Evolutionary conservation across 1,139 yeast species (phyloP).

Genomic region (Yamadazyma mexicana): DNA sequence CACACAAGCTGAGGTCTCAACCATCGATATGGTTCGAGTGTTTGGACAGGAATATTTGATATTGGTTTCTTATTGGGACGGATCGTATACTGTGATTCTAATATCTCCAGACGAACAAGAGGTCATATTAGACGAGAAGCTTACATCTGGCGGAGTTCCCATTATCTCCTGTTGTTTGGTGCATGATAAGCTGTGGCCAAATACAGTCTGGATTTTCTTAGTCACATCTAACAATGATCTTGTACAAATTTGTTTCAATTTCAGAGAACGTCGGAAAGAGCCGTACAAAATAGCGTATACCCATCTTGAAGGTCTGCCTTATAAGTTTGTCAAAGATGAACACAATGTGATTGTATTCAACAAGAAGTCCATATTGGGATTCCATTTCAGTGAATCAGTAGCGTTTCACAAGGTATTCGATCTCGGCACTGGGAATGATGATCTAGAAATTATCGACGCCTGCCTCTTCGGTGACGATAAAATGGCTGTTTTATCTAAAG

Average conservation of each 20-base stretch:
- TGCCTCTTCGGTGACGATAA: constrained; percentile 10
- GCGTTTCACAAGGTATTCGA: constrained; percentile 11
- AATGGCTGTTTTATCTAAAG: constrained; percentile 10
- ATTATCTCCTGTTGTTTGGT: constrained; percentile 10
- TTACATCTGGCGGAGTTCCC: constrained; percentile 7
- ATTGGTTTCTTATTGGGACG: constrained; percentile 18
- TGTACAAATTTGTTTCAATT: constrained; percentile 13
- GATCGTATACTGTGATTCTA: constrained; percentile 13
- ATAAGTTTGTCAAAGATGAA: constrained; percentile 12
- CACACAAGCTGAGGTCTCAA: constrained; percentile 11
- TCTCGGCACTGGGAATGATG: constrained; percentile 1
- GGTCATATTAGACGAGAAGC: constrained; percentile 7
- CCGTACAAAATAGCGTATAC: neutral
- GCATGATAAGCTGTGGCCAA: constrained; percentile 4
- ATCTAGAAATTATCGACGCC: constrained; percentile 13
- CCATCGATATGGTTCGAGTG: constrained; percentile 13
- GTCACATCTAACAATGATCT: constrained; percentile 17
- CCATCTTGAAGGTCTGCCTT: constrained; percentile 17
- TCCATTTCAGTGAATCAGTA: constrained; percentile 6
- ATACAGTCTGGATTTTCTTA: constrained; percentile 17
- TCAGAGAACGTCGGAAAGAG: constrained; percentile 7
- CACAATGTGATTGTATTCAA: constrained; percentile 15
- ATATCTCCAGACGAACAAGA: constrained; percentile 9
- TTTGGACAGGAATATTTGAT: constrained; percentile 11
- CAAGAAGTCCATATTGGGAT: constrained; percentile 10